Evolutionary conservation across 352 stramenopile species (phyloP).

Genomic region (Pythium coloratum): DNA sequence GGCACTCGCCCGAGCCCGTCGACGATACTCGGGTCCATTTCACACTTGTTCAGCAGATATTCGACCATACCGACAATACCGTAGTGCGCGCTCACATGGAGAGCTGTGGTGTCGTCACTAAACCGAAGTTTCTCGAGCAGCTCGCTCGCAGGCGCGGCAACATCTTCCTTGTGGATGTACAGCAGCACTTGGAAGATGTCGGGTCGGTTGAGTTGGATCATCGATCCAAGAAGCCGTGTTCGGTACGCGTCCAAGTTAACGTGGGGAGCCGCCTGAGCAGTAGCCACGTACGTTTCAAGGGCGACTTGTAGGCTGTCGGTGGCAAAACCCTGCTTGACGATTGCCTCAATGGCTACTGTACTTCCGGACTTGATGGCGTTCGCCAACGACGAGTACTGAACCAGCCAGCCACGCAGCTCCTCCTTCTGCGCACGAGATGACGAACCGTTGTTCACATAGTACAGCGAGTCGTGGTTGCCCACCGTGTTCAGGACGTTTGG

Average conservation of each 20-base stretch:
- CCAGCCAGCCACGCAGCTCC: neutral
- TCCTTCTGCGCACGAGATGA: neutral
- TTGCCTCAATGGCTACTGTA: neutral
- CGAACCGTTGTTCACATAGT: constrained; percentile 6
- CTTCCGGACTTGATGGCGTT: neutral
- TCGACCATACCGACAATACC: neutral
- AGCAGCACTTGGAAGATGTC: neutral
- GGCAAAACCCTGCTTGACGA: neutral
- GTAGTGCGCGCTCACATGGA: neutral
- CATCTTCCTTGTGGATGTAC: constrained; percentile 3
- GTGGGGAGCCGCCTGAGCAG: neutral
- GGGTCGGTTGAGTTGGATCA: neutral
- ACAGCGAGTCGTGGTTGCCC: neutral
- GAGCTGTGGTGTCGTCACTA: neutral
- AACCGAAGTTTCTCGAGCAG: neutral
- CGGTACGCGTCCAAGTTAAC: neutral
- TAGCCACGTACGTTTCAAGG: neutral
- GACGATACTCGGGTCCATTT: neutral
- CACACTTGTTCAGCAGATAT: neutral
- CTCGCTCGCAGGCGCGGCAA: neutral
- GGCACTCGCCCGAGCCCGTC: neutral
- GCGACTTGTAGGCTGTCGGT: neutral
- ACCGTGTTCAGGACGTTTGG: neutral
- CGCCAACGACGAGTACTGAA: constrained; percentile 6
- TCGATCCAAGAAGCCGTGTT: neutral